Base-by-base conservation (phyloP, 306 rosid genomes). In the Arachis hypogaea region DNA sequence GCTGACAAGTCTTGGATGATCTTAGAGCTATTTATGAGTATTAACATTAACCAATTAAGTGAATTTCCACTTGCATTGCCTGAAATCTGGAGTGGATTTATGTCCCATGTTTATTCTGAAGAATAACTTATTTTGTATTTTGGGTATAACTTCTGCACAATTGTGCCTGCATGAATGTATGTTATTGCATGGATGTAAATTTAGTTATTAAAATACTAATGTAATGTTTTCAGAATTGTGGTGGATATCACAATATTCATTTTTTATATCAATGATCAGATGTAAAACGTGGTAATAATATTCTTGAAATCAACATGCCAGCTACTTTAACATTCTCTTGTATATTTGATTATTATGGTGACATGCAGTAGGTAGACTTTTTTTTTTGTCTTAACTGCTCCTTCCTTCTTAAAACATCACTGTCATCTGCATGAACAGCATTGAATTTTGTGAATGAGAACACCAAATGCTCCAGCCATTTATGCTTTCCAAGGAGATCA, bases 151-250 rank as follows among this genome's bases (percentile, higher is more conserved):
- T 28, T 59, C 36, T 41, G 8, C 63, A 61, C 9, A 1, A 6
- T 43, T 52, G 52, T 49, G 61, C 66, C 30, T 49, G 43, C 63
- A 8, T 47, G 42, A 44, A 40, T 67, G 10, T 6, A 51, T 69
- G 50, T 9, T 36, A 54, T 78, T 64, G 42, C 54, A 49, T 59
- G 66, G 44, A 72, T 49, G 50, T 7, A 44, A 29, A 42, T 67
- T 43, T 73, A 41, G 82, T 59, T 12, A 47, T 72, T 49, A 7
- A 38, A n/a, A 52, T 38, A 62, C 72, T 80, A 61, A 62, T 12
- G 49, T 56, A 18, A 14, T 55, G 72, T 73, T 79, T 73, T 73
- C 79, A 68, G 76, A 80, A 68, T 68, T 52, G 1, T 68, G 83
- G 62, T 52, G 61, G 61, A 44, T 52, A 52, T 3, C 52, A 43